phyloP scores from a whole-genome alignment of 2,329 filamentous ascomycete species.

The Alternaria ethzedia region DNA sequence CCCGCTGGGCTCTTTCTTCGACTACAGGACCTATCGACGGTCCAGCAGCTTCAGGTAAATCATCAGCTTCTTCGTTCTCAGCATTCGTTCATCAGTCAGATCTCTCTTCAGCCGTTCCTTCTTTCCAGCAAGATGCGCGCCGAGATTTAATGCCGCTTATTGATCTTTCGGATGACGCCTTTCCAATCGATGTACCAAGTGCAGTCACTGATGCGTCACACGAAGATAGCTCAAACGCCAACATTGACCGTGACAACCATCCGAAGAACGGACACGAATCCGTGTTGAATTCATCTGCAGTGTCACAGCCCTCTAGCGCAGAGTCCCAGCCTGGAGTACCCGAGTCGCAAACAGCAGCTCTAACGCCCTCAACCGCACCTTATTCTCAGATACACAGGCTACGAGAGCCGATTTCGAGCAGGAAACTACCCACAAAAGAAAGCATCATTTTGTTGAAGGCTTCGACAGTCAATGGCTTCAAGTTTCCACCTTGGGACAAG shows the following conservation, averaged over 20 bases:
- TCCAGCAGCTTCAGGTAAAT: slow-evolving; percentile 24
- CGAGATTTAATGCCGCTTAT: slow-evolving; percentile 7
- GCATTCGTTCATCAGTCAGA: background rate
- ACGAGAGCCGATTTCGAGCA: slow-evolving; percentile 59
- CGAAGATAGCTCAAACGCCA: slow-evolving; percentile 14
- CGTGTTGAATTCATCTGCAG: background rate
- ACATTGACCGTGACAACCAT: background rate
- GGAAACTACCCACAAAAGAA: slow-evolving; percentile 71
- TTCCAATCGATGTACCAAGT: background rate
- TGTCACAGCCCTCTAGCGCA: background rate
- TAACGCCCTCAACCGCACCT: slow-evolving; percentile 13
- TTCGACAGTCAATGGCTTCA: slow-evolving; percentile 80
- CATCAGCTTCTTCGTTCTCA: slow-evolving; percentile 13
- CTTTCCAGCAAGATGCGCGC: background rate
- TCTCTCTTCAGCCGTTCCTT: background rate
- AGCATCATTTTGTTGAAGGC: slow-evolving; percentile 77
- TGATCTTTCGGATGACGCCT: slow-evolving; percentile 6
- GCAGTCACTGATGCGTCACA: slow-evolving; percentile 16
- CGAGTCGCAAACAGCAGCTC: background rate
- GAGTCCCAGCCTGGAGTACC: background rate
- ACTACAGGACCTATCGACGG: slow-evolving; percentile 4
- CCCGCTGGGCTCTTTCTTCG: slow-evolving; percentile 14
- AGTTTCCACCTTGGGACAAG: slow-evolving; percentile 83
- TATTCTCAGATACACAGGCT: slow-evolving; percentile 43
- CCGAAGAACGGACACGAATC: background rate